Percentiles rank a stretch among this genome's conserved stretches.
Evolutionary conservation across 441 rosid genomes (phyloP).

Genomic region (Adansonia rubrostipa): DNA sequence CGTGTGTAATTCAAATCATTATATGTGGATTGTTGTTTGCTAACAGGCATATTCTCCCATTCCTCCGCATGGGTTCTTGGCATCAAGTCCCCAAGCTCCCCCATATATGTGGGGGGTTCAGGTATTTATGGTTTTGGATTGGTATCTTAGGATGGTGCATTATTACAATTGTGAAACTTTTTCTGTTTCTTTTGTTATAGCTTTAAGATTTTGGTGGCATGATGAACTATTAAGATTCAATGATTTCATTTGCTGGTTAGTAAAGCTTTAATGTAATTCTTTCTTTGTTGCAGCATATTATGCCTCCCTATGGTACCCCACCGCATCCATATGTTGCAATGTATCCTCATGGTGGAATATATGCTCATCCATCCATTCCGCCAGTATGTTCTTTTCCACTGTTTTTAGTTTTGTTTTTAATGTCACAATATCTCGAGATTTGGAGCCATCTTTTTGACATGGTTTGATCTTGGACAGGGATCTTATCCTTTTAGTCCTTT

Average conservation of each 20-base stretch:
- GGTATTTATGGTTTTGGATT: slow-evolving; percentile 45
- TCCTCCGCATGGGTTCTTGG: slow-evolving; percentile 91
- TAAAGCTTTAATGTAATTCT: slow-evolving; percentile 10
- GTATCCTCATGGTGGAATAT: slow-evolving; percentile 97
- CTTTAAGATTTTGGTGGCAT: not conserved
- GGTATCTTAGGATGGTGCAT: not conserved
- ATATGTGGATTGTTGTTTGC: slow-evolving; percentile 30
- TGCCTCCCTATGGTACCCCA: slow-evolving; percentile 95
- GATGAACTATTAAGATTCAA: slow-evolving; percentile 3
- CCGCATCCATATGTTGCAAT: slow-evolving; percentile 94
- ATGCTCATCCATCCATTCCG: slow-evolving; percentile 86
- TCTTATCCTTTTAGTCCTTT: slow-evolving; percentile 97
- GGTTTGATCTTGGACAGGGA: slow-evolving; percentile 54
- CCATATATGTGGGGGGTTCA: slow-evolving; percentile 99
- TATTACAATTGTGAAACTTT: not conserved
- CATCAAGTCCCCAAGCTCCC: slow-evolving; percentile 94
- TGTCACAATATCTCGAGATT: slow-evolving; percentile 14
- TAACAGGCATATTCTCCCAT: slow-evolving; percentile 87
- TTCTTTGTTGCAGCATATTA: slow-evolving; percentile 68
- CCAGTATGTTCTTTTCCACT: slow-evolving; percentile 56
- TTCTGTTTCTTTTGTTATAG: slow-evolving; percentile 1
- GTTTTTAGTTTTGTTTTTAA: slow-evolving; percentile 20
- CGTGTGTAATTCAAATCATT: slow-evolving; percentile 29
- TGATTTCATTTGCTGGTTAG: not conserved
- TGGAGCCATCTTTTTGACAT: slow-evolving; percentile 28